Conservation (phyloP, 176 grass and related monocot species). For the Paspalum vaginatum region DNA sequence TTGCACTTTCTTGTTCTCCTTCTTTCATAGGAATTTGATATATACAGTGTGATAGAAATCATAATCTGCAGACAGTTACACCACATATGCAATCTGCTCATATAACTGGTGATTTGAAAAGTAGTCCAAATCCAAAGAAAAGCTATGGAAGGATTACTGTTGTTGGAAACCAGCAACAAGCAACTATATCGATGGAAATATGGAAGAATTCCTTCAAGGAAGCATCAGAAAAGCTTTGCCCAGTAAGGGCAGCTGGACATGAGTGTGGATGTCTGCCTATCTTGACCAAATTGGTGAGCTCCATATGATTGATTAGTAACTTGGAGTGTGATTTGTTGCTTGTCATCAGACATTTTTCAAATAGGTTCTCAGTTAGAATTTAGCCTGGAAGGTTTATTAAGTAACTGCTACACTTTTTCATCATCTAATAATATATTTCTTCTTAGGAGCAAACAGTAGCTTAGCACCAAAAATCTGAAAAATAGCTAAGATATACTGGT, state of each 20-base stretch:
- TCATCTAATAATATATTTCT: too few species aligned
- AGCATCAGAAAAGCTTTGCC: slow-evolving; percentile 86
- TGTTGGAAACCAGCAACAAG: slow-evolving; percentile 63
- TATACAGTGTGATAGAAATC: neutral
- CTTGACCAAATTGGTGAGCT: slow-evolving; percentile 78
- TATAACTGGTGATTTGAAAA: slow-evolving; percentile 49
- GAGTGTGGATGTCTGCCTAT: slow-evolving; percentile 91
- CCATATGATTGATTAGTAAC: slow-evolving; percentile 6
- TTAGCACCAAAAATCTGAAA: neutral
- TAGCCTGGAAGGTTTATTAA: neutral
- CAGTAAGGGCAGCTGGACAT: slow-evolving; percentile 76
- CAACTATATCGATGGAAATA: slow-evolving; percentile 76
- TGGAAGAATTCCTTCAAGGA: slow-evolving; percentile 97
- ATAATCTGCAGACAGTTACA: slow-evolving; percentile 71
- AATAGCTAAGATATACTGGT: neutral
- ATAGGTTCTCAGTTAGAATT: neutral
- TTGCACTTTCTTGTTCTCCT: slow-evolving; percentile 18
- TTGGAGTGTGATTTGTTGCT: neutral
- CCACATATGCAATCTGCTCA: slow-evolving; percentile 82
- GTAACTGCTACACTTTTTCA: too few species aligned
- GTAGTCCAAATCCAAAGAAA: slow-evolving; percentile 56
- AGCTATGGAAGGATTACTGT: slow-evolving; percentile 60
- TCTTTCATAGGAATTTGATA: slow-evolving; percentile 16
- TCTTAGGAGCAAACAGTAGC: neutral
- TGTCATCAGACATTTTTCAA: neutral